Conservation (phyloP, 2,329 filamentous ascomycete genomes). For the Chaetomium strumarium region DNA sequence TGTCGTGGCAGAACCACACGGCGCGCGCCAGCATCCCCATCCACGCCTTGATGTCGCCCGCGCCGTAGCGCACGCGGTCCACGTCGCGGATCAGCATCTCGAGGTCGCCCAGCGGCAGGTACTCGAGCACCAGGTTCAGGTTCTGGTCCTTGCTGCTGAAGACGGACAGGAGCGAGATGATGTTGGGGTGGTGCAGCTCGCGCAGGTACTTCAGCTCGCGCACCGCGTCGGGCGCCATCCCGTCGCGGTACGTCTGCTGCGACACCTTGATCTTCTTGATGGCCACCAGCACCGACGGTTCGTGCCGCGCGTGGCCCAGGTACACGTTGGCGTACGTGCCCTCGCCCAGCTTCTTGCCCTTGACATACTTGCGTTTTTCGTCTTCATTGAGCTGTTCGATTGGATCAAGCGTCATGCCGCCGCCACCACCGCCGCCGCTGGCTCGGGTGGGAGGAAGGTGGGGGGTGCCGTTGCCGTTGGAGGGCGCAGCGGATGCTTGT, state of each 20-base stretch:
- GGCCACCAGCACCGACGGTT: constrained; percentile 72
- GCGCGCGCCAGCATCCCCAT: constrained; percentile 94
- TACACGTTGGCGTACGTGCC: constrained; percentile 97
- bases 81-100: constrained; percentile 90
- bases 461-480: constrained; percentile 25
- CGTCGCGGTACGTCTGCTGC: constrained; percentile 73
- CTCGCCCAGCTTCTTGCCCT: constrained; percentile 87
- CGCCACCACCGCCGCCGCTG: constrained; percentile 17
- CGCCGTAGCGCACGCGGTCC: constrained; percentile 70
- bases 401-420: constrained; percentile 46
- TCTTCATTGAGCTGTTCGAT: constrained; percentile 78
- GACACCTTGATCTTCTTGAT: constrained; percentile 92
- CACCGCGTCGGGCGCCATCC: constrained; percentile 88
- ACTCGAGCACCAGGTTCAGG: constrained; percentile 91
- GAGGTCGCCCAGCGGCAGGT: constrained; percentile 85
- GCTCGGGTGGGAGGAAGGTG: constrained; percentile 14
- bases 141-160: constrained; percentile 97
- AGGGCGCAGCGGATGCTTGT: constrained; percentile 26
- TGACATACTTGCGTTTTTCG: constrained; percentile 83
- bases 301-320: constrained; percentile 69
- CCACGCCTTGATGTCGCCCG: constrained; percentile 94
- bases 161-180: constrained; percentile 86
- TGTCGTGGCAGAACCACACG: constrained; percentile 95
- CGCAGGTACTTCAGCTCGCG: constrained; percentile 94
- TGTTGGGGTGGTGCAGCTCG: constrained; percentile 90